Evolutionary conservation across 495 filamentous ascomycete genomes (phyloP), one percentile per base, ranked within the genome.

Genomic region (Schizothecium vesticola): DNA sequence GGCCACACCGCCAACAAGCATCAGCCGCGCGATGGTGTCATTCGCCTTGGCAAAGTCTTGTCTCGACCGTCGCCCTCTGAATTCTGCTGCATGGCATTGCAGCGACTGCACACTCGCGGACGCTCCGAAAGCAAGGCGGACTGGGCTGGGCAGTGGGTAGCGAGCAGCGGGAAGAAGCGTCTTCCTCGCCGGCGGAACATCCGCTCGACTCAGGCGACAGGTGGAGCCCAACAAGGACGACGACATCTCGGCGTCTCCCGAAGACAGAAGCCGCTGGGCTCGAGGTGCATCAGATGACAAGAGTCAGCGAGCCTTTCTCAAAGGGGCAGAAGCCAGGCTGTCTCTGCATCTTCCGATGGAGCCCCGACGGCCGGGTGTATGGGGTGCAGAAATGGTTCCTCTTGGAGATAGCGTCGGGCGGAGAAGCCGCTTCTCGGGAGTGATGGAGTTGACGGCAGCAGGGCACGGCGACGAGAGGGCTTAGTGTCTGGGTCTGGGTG

Each of bases 11-110:
- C 33, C 31, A 63, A 65, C 66, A 19, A 66, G 58, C 36, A 51
- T 63, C 33, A 60, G 67, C 64, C 63, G 63, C 64, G 58, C 2
- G 68, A 75, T 74, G 69, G 70, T 75, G 74, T 70, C 74, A 76
- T 78, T 69, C 16, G 26, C 60, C 67, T 70, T 70, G 69, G 69
- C 69, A 70, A 25, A 5, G 43, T 26, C 58, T 62, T 63, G 63
- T 62, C 59, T 61, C 24, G 22, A 21, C 43, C 16, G 43, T n/a
- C 19, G 43, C 43, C 43, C 5, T 51, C 43, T n/a, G 36, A 3
- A 19, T 43, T 43, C 29, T 43, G 36, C 36, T 43, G 43, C 43
- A 51, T 51, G 43, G 43, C 43, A 51, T 51, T 51, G 43, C 43
- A 51, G 43, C 31, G 31, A 33, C 1, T 33, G 31, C 31, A 4